Evolutionary conservation across 192 early-diverging fungal species (phyloP).

Genomic region (Umbelopsis isabellina): DNA sequence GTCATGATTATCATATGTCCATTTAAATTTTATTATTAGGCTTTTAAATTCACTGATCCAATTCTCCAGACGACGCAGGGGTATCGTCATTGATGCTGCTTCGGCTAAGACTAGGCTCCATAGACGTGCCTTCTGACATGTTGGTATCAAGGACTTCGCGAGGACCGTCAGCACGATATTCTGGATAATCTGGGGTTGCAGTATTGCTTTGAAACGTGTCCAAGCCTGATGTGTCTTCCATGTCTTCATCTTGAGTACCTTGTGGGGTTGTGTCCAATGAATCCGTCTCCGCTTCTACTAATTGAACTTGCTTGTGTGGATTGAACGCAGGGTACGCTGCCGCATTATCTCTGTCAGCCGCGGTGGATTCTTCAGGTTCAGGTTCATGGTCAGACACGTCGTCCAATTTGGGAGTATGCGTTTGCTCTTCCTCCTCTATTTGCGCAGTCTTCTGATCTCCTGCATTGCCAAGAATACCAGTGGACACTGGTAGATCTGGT

Average conservation of each 20-base stretch:
- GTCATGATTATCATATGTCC: too few species aligned
- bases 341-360: slow-evolving; percentile 8
- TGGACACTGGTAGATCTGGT: background rate
- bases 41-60: slow-evolving; percentile 5
- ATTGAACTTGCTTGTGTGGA: background rate
- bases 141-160: background rate
- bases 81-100: slow-evolving; percentile 14
- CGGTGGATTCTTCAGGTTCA: background rate
- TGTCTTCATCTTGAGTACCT: slow-evolving; percentile 10
- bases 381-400: slow-evolving; percentile 14
- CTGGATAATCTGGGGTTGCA: slow-evolving; percentile 1
- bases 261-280: slow-evolving; percentile 5
- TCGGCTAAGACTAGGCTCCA: slow-evolving; percentile 16
- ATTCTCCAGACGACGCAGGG: background rate
- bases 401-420: slow-evolving; percentile 11
- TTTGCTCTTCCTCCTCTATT: slow-evolving; percentile 7
- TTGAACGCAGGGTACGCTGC: slow-evolving; percentile 17
- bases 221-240: background rate
- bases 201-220: slow-evolving; percentile 8
- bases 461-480: background rate
- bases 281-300: slow-evolving; percentile 12
- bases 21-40: too few species aligned
- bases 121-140: background rate
- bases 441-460: background rate
- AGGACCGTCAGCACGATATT: background rate